A percentile compares a stretch with the other conserved stretches of the same genome.
These are phyloP conservation scores for Termitomyces sp. DNA, from an alignment of 768 basidiomycete species.

Conservation along the genomic window DNA sequence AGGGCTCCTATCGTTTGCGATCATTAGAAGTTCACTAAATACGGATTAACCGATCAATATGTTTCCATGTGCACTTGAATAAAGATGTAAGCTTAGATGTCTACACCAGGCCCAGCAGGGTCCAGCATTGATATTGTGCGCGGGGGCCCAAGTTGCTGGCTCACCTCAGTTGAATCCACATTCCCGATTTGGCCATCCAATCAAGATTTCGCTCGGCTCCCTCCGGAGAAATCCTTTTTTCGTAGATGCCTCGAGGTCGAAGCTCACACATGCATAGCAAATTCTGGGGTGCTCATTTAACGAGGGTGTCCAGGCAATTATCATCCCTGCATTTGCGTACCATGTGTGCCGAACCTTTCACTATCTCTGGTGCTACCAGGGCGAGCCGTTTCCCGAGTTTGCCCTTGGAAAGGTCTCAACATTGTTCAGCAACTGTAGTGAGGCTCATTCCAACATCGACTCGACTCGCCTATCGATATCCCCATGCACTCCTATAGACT, in stretches of 20 bases:
- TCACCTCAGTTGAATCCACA: slow-evolving; percentile 9
- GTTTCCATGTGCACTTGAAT: slow-evolving; percentile 13
- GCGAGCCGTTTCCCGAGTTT: neutral
- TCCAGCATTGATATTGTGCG: neutral
- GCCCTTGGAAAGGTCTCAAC: neutral
- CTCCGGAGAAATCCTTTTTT: slow-evolving; percentile 20
- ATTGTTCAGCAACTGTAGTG: neutral
- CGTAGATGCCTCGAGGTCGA: slow-evolving; percentile 23
- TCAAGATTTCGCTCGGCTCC: slow-evolving; percentile 24
- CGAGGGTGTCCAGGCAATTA: slow-evolving; percentile 12
- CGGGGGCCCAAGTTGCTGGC: slow-evolving; percentile 6
- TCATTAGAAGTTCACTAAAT: slow-evolving; percentile 16
- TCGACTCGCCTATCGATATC: neutral
- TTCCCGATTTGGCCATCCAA: slow-evolving; percentile 17
- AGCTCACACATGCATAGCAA: slow-evolving; percentile 16
- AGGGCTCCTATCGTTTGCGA: slow-evolving; percentile 21
- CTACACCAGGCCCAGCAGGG: slow-evolving; percentile 9
- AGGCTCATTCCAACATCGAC: neutral
- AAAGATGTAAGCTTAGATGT: slow-evolving; percentile 15
- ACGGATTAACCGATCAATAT: slow-evolving; percentile 23
- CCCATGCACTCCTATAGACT: neutral
- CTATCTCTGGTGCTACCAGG: neutral
- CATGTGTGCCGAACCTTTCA: slow-evolving; percentile 10
- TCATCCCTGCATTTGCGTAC: slow-evolving; percentile 19
- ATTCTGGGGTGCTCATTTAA: slow-evolving; percentile 29